These are phyloP conservation scores for Pseudocercospora fijiensis DNA, from an alignment of 2,329 filamentous ascomycete species.

Conservation along the genomic window DNA sequence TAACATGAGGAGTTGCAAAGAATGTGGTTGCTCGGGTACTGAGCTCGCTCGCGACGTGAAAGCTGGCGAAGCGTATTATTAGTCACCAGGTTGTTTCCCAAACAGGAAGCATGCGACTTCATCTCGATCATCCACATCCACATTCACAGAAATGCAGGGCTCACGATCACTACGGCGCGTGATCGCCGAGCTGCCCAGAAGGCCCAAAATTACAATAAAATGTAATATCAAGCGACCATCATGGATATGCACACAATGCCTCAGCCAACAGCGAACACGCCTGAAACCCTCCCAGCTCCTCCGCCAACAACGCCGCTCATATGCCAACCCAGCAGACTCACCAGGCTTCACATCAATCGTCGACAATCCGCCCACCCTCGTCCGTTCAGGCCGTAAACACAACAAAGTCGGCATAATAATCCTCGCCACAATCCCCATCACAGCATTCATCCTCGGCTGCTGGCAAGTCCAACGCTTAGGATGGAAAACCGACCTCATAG, in stretches of 20 bases:
- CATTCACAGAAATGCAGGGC: slow-evolving; percentile 3
- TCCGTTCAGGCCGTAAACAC: slow-evolving; percentile 72
- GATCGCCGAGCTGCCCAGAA: slow-evolving; percentile 8
- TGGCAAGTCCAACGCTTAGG: slow-evolving; percentile 93
- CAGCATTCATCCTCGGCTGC: slow-evolving; percentile 83
- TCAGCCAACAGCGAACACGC: slow-evolving; percentile 30
- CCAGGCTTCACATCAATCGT: slow-evolving; percentile 80
- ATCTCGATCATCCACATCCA: not conserved
- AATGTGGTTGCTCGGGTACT: no score
- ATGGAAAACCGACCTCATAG: slow-evolving; percentile 92
- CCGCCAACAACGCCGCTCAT: slow-evolving; percentile 40
- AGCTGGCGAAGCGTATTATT: not conserved
- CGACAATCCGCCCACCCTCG: slow-evolving; percentile 78
- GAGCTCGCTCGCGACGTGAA: not conserved
- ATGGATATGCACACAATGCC: slow-evolving; percentile 38
- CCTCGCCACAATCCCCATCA: slow-evolving; percentile 74
- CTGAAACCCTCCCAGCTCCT: slow-evolving; percentile 23
- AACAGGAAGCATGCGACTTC: not conserved
- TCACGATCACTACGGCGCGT: slow-evolving; percentile 19
- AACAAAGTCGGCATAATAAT: slow-evolving; percentile 46
- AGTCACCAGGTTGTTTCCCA: not conserved
- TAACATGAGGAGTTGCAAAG: not conserved
- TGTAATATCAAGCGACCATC: slow-evolving; percentile 15
- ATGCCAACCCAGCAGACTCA: slow-evolving; percentile 62
- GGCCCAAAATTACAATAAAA: slow-evolving; percentile 4